A percentile compares a stretch with the other conserved stretches of the same genome.
Evolutionary conservation across 805 yeast genomes (phyloP).

Genomic region (Metschnikowia matae): DNA sequence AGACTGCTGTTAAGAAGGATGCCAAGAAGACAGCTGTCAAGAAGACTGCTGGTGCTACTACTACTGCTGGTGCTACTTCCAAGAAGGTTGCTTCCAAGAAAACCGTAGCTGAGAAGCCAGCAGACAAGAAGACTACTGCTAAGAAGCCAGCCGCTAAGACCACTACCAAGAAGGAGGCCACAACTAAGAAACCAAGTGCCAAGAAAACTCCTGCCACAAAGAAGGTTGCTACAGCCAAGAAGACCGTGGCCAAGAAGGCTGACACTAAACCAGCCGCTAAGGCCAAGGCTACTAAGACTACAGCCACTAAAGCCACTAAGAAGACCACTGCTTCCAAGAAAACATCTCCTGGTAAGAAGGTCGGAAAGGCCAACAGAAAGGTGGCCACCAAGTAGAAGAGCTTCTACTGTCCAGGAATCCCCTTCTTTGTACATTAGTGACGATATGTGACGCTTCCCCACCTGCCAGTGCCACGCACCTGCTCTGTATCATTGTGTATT

Average conservation of each 20-base stretch:
- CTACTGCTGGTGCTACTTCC: slow-evolving; percentile 47
- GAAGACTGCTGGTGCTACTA: slow-evolving; percentile 21
- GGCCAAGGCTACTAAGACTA: neutral
- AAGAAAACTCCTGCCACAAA: neutral
- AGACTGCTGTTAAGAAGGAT: neutral
- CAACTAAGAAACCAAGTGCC: neutral
- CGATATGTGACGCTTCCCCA: neutral
- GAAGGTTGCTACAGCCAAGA: neutral
- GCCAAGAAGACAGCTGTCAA: slow-evolving; percentile 33
- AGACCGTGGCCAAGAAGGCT: neutral
- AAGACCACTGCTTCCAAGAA: neutral
- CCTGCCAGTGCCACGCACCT: neutral
- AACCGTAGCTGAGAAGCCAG: neutral
- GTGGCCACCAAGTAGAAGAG: neutral
- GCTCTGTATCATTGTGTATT: slow-evolving; percentile 2
- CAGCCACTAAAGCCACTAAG: neutral
- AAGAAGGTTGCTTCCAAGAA: slow-evolving; percentile 49
- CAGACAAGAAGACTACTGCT: slow-evolving; percentile 22
- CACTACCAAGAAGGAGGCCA: neutral
- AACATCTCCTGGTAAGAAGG: neutral
- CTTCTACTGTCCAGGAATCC: slow-evolving; percentile 1
- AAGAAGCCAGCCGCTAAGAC: neutral
- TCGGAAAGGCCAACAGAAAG: slow-evolving; percentile 3
- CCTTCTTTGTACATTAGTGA: slow-evolving; percentile 13
- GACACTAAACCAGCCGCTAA: neutral